phyloP scores from a whole-genome alignment of 208 protist species.

The Leishmania lainsoni region DNA sequence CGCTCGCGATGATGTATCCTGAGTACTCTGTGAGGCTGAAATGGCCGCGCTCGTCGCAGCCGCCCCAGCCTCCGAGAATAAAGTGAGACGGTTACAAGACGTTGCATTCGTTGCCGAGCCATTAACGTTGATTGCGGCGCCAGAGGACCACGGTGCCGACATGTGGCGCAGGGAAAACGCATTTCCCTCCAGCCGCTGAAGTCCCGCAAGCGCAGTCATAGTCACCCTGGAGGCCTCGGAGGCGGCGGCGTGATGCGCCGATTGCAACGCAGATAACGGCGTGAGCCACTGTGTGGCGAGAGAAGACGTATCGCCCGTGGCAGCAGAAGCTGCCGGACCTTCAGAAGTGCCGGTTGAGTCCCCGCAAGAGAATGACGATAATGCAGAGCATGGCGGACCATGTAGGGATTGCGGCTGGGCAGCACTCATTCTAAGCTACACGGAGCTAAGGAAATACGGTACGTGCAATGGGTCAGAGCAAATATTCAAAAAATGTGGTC shows the following conservation, averaged over 20 bases:
- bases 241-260: neutral
- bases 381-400: neutral
- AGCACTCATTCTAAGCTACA: neutral
- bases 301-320: neutral
- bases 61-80: neutral
- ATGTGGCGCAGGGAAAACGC: conserved; percentile 20
- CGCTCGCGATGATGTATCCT: neutral
- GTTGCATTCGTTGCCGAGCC: neutral
- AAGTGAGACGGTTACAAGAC: neutral
- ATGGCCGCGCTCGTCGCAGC: neutral
- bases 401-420: neutral
- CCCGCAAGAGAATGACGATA: neutral
- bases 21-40: neutral
- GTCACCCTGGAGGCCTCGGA: neutral
- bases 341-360: neutral
- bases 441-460: neutral
- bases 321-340: neutral
- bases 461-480: neutral
- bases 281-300: neutral
- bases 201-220: conserved; percentile 12
- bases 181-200: conserved; percentile 23
- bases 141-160: conserved; percentile 1
- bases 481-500: neutral
- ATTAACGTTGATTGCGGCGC: neutral
- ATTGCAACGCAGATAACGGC: neutral